A percentile compares a stretch with the other conserved stretches of the same genome.
Evolutionary conservation across 345 rosid species (phyloP).

Genomic region (Eucalyptus coolabah): DNA sequence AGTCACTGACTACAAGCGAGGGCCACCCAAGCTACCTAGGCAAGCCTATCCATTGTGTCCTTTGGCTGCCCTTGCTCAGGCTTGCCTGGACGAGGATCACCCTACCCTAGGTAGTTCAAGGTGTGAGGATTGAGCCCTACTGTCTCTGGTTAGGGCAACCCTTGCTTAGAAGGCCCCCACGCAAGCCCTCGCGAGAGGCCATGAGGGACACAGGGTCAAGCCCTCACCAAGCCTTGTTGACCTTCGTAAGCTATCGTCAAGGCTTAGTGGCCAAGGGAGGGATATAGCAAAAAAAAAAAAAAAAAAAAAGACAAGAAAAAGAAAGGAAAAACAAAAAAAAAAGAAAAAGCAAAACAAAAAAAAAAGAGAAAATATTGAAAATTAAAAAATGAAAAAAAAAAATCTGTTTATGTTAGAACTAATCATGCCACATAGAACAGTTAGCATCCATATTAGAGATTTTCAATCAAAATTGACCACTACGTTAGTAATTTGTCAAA

Average conservation of each 20-base stretch:
- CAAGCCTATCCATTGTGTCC: background rate
- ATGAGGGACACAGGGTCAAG: background rate
- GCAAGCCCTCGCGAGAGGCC: background rate
- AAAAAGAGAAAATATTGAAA: background rate
- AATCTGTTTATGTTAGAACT: background rate
- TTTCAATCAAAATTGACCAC: background rate
- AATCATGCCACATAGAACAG: fast-evolving
- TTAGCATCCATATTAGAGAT: fast-evolving
- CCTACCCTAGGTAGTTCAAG: background rate
- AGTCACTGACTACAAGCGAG: background rate
- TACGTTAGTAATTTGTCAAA: background rate
- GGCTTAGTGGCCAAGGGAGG: background rate
- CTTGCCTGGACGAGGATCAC: fast-evolving
- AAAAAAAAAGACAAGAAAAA: fast-evolving
- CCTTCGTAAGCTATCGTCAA: background rate
- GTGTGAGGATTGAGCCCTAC: background rate
- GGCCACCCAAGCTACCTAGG: background rate
- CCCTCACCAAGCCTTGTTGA: background rate
- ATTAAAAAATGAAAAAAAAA: no score
- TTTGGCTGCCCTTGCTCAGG: background rate
- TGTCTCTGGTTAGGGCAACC: background rate
- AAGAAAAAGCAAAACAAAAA: fast-evolving
- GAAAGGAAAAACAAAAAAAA: fast-evolving
- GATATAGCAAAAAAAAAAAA: background rate
- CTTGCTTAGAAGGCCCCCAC: background rate